Base-by-base conservation (phyloP, 768 basidiomycete genomes). In the Xerocomus brunneocitrinus region DNA sequence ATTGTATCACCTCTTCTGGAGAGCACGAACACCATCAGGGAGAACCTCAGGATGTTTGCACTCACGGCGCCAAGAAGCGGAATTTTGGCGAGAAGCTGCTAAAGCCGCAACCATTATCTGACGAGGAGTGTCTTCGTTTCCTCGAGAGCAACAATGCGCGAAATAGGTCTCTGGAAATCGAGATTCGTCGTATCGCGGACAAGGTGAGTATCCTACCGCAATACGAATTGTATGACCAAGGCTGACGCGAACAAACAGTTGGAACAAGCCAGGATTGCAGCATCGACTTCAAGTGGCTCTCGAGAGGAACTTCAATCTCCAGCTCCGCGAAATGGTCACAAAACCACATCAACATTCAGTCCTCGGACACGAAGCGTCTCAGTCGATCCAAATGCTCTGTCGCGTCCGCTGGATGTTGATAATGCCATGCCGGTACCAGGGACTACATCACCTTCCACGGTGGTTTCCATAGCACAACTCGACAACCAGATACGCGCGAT, bases 91-190 rank as follows among this genome's bases (percentile, higher is more conserved):
- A n/a, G 40, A 55, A 32, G 5, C 41, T 67, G 32, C 39, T 50
- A 0, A 52, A 52, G 9, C 63, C 65, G 22, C 57, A 59, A 30
- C 43, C 56, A 13, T 57, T 73, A 30, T 63, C 68, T 3, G 64
- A 72, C n/a, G 73, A 75, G 45, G 70, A 76, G n/a, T 71, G 73
- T 36, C 63, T 76, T 27, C 65, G 67, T 16, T 67, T 77, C 22
- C 56, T 79, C 24, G 73, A 75, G 47, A 59, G 63, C 41, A 75
- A 71, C 28, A 63, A 62, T 12, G 63, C 70, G 5, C 69, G 73
- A 48, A 80, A 82, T 57, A 70, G 69, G 44, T 64, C 67, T 6
- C 59, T 82, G 47, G 78, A 79, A 53, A 54, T 65, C 14, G 79
- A 81, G 59, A 72, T 81, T 40, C 71, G 71, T 52, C 55, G 58